Evolutionary conservation across 1,284 basidiomycete species (phyloP), one percentile per base, ranked within the genome.

Genomic region (Fomitopsis palustris): DNA sequence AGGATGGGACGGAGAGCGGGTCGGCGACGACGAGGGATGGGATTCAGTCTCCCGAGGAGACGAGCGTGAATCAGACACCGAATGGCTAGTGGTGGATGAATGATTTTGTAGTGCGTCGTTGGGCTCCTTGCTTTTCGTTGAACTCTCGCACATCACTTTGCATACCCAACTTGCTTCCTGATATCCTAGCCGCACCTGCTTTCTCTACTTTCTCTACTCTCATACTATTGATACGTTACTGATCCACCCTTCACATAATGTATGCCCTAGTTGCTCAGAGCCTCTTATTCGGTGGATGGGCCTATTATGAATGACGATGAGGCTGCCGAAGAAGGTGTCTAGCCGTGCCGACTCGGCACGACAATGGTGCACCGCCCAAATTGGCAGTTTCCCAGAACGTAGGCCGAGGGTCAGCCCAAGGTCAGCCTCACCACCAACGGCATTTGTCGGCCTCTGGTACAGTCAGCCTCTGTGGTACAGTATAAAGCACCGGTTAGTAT

Each of bases 51-150:
- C 87, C 79, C 70, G 75, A 78, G 72, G 78, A 77, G 81, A 85
- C 81, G 81, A 78, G 72, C 74, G 75, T 81, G 84, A 85, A 84
- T 84, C 83, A 84, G 89, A 92, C 85, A 72, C 90, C 89, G 90
- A 92, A 92, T 92, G 90, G 90, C 68, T 92, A 67, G 85, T 91
- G 37, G 79, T 92, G 47, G 83, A 85, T 65, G 79, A 82, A 65
- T 74, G 69, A 72, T 49, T 47, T 29, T 57, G 56, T 58, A 68
- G 58, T 64, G 43, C 47, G 49, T 55, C 57, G 58, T 56, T 54
- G 35, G 58, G 55, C 55, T 58, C 51, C 52, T 56, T 59, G 41
- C 64, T 31, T 56, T 35, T 61, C 54, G 25, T 56, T 53, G 47
- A 58, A 55, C 58, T 61, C 62, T 58, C 23, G 56, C 62, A 57